Conservation (phyloP, 176 grass and related monocot genomes). For the Urochloa ruziziensis region DNA sequence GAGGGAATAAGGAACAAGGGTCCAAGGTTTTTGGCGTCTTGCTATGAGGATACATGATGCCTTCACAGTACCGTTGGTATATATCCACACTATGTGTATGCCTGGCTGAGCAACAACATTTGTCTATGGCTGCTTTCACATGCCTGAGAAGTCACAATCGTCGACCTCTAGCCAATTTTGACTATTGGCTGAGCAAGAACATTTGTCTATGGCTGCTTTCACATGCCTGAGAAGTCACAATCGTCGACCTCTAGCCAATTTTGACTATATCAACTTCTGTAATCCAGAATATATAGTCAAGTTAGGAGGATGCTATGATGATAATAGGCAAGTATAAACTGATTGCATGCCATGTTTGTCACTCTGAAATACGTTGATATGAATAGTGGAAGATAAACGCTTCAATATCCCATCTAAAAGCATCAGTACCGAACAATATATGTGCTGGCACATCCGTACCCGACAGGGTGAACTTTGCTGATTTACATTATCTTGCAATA, state of each 20-base stretch:
- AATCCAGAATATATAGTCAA: not conserved
- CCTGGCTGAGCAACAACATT: not conserved
- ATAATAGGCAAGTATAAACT: not conserved
- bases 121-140: slow-evolving; percentile 1
- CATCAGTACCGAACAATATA: not conserved
- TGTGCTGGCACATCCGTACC: not conserved
- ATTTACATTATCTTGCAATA: not conserved
- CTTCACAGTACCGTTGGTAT: not conserved
- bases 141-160: slow-evolving; percentile 7
- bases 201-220: not conserved
- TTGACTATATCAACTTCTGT: not conserved
- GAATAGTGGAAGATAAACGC: slow-evolving; percentile 4
- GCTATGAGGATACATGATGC: slow-evolving; percentile 17
- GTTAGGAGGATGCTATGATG: not conserved
- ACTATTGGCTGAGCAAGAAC: not conserved
- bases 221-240: slow-evolving; percentile 16
- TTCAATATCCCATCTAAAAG: slow-evolving; percentile 25
- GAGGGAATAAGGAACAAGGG: slow-evolving; percentile 18
- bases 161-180: not conserved
- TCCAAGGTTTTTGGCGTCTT: slow-evolving; percentile 21
- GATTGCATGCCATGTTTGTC: not conserved
- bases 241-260: not conserved
- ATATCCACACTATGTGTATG: not conserved
- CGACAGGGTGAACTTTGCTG: not conserved
- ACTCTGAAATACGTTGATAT: slow-evolving; percentile 5